Conservation (phyloP, 2,329 filamentous ascomycete species). For the Colletotrichum theobromicola region DNA sequence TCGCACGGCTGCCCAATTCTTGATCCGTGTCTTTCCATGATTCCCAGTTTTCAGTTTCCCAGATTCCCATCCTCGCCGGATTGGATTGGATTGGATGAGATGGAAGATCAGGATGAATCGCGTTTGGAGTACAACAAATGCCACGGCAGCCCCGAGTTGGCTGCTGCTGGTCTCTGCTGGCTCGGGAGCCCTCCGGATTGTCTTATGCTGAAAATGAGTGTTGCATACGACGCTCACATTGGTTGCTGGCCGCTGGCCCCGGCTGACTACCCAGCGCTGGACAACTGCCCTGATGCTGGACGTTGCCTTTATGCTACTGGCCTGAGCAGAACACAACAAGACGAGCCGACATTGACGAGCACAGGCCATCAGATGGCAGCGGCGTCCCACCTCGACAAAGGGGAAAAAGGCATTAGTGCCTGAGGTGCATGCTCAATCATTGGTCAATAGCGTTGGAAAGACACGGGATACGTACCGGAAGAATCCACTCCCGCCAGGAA, state of each 20-base stretch:
- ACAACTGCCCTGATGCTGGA: neutral
- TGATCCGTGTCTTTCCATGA: neutral
- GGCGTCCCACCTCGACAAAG: slow-evolving; percentile 5
- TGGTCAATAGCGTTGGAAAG: neutral
- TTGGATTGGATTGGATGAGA: neutral
- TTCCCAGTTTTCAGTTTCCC: neutral
- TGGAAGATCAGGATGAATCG: neutral
- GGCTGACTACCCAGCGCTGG: neutral
- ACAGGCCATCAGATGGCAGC: slow-evolving; percentile 9
- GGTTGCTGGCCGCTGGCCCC: neutral
- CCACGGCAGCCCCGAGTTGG: neutral
- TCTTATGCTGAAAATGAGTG: neutral
- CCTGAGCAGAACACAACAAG: neutral
- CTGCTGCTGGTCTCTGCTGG: neutral
- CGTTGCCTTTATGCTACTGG: neutral
- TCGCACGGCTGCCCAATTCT: neutral
- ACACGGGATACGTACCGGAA: neutral
- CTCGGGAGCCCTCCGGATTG: neutral
- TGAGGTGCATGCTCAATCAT: neutral
- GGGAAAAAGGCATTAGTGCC: neutral
- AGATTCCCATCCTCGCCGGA: neutral
- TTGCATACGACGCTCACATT: neutral
- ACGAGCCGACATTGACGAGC: neutral
- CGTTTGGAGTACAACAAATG: neutral
- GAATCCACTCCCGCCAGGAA: neutral